Evolutionary conservation across 495 filamentous ascomycete genomes (phyloP).

Genomic region (Chlorociboria aeruginascens): DNA sequence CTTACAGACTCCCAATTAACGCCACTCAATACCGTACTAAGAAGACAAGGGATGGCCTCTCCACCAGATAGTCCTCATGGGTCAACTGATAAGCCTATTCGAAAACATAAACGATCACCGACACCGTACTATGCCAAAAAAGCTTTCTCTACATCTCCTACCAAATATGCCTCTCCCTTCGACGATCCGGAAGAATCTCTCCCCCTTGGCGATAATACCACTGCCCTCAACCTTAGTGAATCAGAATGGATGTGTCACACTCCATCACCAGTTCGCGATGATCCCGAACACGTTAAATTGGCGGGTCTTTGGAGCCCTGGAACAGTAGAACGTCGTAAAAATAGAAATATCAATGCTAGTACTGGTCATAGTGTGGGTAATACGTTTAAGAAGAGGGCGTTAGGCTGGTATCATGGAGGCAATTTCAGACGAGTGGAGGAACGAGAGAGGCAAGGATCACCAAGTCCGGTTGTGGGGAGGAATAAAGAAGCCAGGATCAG

Average conservation of each 20-base stretch:
- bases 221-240: constrained; percentile 21
- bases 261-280: constrained; percentile 21
- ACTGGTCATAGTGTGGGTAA: neutral
- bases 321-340: neutral
- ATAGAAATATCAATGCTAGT: neutral
- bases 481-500: neutral
- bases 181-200: constrained; percentile 5
- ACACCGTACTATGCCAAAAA: neutral
- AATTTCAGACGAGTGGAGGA: neutral
- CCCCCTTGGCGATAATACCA: constrained; percentile 1
- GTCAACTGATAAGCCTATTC: neutral
- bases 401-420: too few species aligned
- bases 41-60: neutral
- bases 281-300: neutral
- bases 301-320: neutral
- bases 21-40: neutral
- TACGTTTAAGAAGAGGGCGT: neutral
- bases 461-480: neutral
- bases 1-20: neutral
- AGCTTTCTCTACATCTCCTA: neutral
- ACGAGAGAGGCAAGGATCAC: neutral
- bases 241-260: constrained; percentile 29
- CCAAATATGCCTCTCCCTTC: neutral
- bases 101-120: neutral
- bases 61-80: neutral